Percentiles rank a stretch among this genome's conserved stretches.
Evolutionary conservation across 495 filamentous ascomycete genomes (phyloP).

Genomic region (Cryomyces antarcticus): DNA sequence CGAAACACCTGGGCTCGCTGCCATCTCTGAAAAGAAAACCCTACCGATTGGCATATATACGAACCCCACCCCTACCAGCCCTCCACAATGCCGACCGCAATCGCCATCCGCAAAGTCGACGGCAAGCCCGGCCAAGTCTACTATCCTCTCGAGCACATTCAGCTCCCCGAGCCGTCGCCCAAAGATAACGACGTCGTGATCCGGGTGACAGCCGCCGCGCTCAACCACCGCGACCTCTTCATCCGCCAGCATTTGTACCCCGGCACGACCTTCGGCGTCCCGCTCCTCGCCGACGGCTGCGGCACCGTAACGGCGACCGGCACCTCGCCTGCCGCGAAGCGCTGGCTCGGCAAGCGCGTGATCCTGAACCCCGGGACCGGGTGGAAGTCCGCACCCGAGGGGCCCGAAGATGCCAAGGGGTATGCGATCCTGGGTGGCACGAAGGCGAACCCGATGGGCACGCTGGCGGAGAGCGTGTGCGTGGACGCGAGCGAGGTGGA

Average conservation of each 20-base stretch:
- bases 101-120: slow-evolving; percentile 33
- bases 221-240: slow-evolving; percentile 88
- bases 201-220: slow-evolving; percentile 48
- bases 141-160: slow-evolving; percentile 31
- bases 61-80: neutral
- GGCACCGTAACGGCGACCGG: slow-evolving; percentile 49
- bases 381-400: slow-evolving; percentile 48
- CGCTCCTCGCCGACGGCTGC: slow-evolving; percentile 60
- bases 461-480: slow-evolving; percentile 47
- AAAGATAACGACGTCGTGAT: slow-evolving; percentile 45
- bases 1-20: too few species aligned
- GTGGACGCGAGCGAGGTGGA: slow-evolving; percentile 55
- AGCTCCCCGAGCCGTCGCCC: slow-evolving; percentile 27
- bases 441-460: slow-evolving; percentile 38
- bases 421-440: slow-evolving; percentile 60
- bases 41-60: too few species aligned
- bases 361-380: slow-evolving; percentile 53
- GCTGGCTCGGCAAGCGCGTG: slow-evolving; percentile 45
- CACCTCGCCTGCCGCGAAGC: slow-evolving; percentile 23
- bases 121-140: slow-evolving; percentile 81
- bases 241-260: slow-evolving; percentile 85
- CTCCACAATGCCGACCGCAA: slow-evolving; percentile 32
- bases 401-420: slow-evolving; percentile 42
- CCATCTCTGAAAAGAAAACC: too few species aligned
- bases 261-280: slow-evolving; percentile 49